A percentile compares a stretch with the other conserved stretches of the same genome.
Evolutionary conservation across 306 rosid species (phyloP).

Genomic region (Citrullus mucosospermus): DNA sequence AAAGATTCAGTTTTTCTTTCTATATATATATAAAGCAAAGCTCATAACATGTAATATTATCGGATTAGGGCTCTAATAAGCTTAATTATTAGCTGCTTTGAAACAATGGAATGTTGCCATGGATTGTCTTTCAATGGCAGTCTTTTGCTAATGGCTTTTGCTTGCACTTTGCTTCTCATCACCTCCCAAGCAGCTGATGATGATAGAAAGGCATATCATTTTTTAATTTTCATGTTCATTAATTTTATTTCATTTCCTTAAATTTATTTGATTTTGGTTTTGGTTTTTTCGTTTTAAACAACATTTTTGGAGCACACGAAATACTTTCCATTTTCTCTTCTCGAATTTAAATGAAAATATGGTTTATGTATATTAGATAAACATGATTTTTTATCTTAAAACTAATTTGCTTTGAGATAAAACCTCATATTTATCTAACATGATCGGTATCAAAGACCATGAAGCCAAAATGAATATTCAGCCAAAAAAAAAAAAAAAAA

Average conservation of each 20-base stretch:
- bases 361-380: no score
- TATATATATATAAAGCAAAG: neutral
- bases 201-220: neutral
- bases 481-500: no score
- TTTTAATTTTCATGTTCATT: neutral
- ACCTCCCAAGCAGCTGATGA: constrained; percentile 2
- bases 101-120: neutral
- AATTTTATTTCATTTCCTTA: neutral
- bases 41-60: neutral
- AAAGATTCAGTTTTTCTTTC: neutral
- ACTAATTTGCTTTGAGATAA: no score
- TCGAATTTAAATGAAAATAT: neutral
- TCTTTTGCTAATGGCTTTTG: neutral
- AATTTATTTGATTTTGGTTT: neutral
- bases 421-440: no score
- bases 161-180: neutral
- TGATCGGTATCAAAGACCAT: no score
- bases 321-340: neutral
- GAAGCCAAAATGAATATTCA: no score
- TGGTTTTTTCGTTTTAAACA: no score
- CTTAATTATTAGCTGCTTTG: neutral
- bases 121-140: neutral
- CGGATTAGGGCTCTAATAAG: neutral
- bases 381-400: no score
- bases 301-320: no score